Percentiles rank a stretch among this genome's conserved stretches.
These are phyloP conservation scores for Beauveria brongniartii DNA, from an alignment of 2,329 filamentous ascomycete genomes.

Conservation along the genomic window DNA sequence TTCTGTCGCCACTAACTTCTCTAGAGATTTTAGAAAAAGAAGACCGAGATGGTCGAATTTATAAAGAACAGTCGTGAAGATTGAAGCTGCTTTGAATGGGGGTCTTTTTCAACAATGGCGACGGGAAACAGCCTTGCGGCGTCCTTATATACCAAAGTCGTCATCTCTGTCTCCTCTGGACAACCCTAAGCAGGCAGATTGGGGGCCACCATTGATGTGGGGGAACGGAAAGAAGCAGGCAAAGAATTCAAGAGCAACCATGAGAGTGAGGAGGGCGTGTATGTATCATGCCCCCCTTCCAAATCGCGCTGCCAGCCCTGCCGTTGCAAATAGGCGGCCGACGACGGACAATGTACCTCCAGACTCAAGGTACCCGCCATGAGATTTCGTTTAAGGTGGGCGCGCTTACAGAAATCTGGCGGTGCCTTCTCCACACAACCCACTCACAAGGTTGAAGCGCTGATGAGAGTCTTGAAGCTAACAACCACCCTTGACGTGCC, in stretches of 20 bases:
- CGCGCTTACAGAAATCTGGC: not conserved
- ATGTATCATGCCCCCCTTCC: not conserved
- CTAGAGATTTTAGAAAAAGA: not conserved
- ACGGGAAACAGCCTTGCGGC: slow-evolving; percentile 1
- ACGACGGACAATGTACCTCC: not conserved
- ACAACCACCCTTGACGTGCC: not conserved
- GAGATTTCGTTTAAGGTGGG: slow-evolving; percentile 1
- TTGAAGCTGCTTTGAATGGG: not conserved
- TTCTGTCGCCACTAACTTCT: not conserved
- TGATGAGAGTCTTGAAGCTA: not conserved
- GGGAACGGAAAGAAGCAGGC: not conserved
- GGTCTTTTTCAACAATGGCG: not conserved
- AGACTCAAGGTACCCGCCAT: not conserved
- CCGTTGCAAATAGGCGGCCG: not conserved
- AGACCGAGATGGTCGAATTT: not conserved
- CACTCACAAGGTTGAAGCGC: not conserved
- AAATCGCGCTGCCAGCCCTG: not conserved
- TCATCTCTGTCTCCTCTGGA: not conserved
- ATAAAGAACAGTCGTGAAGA: not conserved
- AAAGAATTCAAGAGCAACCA: not conserved
- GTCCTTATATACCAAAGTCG: slow-evolving; percentile 8
- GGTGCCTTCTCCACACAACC: not conserved
- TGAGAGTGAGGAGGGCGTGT: not conserved
- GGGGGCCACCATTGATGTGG: slow-evolving; percentile 8
- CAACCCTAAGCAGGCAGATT: slow-evolving; percentile 6